A percentile compares a stretch with the other conserved stretches of the same genome.
These are phyloP conservation scores for Dicorynia guianensis DNA, from an alignment of 306 rosid species.

Conservation along the genomic window DNA sequence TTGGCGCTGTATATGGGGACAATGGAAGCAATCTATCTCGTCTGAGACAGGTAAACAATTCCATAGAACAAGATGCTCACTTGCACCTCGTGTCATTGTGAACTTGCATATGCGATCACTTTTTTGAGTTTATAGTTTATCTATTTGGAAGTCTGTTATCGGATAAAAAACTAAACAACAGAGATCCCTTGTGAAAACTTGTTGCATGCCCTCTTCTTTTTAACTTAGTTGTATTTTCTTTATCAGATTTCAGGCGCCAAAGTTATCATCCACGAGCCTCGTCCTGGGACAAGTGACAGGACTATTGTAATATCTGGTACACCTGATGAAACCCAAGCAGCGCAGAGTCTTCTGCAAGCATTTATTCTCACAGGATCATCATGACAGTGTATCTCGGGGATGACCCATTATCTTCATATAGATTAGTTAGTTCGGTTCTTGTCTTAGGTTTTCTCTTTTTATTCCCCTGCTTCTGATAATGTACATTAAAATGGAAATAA, in stretches of 20 bases:
- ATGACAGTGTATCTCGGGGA: conserved; percentile 36
- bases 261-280: conserved; percentile 72
- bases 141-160: conserved; percentile 9
- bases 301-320: conserved; percentile 85
- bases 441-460: conserved; percentile 7
- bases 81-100: background rate
- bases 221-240: conserved; percentile 19
- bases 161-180: conserved; percentile 22
- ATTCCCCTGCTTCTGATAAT: conserved; percentile 18
- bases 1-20: conserved; percentile 83
- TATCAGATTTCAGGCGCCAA: conserved; percentile 89
- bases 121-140: conserved; percentile 29
- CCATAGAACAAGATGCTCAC: conserved; percentile 17
- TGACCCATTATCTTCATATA: conserved; percentile 2
- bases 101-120: conserved; percentile 5
- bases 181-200: background rate
- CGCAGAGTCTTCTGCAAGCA: conserved; percentile 96
- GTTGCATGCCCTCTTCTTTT: background rate
- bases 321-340: conserved; percentile 94
- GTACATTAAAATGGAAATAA: conserved; percentile 41
- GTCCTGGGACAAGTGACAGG: conserved; percentile 62
- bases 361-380: conserved; percentile 83
- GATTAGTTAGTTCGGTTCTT: conserved; percentile 12
- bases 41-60: conserved; percentile 74
- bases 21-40: conserved; percentile 76